A percentile compares a stretch with the other conserved stretches of the same genome.
phyloP scores from a whole-genome alignment of 129 eudicot species.

The Tagetes erecta region DNA sequence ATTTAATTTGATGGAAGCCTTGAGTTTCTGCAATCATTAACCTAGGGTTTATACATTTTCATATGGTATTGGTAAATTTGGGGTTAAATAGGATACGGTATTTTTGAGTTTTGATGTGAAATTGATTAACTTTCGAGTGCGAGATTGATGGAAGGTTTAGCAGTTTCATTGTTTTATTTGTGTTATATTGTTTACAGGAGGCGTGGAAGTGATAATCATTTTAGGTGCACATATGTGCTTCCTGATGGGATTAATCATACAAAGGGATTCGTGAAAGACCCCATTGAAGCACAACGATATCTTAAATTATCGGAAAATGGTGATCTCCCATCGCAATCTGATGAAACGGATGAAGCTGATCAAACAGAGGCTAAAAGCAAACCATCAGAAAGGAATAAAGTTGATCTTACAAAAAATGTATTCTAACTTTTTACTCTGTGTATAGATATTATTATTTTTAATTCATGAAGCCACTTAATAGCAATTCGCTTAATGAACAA shows the following conservation, averaged over 20 bases:
- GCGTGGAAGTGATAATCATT: conserved; percentile 71
- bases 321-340: conserved; percentile 21
- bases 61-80: not conserved
- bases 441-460: not conserved
- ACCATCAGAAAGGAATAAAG: conserved; percentile 49
- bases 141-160: not conserved
- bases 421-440: not conserved
- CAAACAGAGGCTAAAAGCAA: conserved; percentile 41
- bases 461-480: conserved; percentile 1
- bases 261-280: conserved; percentile 88
- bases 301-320: conserved; percentile 46
- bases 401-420: conserved; percentile 80
- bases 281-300: conserved; percentile 59
- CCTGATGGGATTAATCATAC: conserved; percentile 85
- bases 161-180: not conserved
- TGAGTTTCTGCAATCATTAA: too few species aligned
- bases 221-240: conserved; percentile 91
- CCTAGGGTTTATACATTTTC: not conserved
- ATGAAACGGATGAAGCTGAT: conserved; percentile 37
- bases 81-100: not conserved
- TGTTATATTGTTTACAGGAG: conserved; percentile 49
- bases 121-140: not conserved
- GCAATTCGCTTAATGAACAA: conserved; percentile 7
- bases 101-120: not conserved
- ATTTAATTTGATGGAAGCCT: too few species aligned